Base-by-base conservation (phyloP, 2,329 filamentous ascomycete species). In the Cordyceps sp. region DNA sequence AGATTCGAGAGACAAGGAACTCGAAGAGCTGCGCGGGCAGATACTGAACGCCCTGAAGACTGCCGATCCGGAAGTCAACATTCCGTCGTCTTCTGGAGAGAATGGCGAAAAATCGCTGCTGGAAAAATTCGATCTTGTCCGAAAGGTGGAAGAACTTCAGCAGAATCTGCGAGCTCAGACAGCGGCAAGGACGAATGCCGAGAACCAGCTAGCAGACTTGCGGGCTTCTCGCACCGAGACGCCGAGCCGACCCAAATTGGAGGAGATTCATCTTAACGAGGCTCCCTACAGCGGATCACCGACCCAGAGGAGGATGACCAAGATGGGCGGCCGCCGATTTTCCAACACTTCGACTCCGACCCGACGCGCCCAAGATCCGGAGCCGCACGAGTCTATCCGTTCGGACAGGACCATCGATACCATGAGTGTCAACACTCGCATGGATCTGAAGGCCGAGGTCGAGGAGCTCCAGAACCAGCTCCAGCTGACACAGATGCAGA, bases 381-480 rank as follows among this genome's bases (percentile, higher is more conserved):
- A 65, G 17, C 45, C 64, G 22, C 68, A 77, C 39, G 82, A 92
- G 46, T 93, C 86, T 23, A 74, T 71, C 36, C 74, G 79, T 26
- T 93, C 86, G 3, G 88, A 96, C 49, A 71, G 75, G 35, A 93
- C 84, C 1, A 73, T 48, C 17, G 88, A 94, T 50, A 80, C 84
- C 13, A 62, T 85, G 26, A 78, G 76, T 42, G 83, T 83, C 56
- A 88, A 90, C 57, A 84, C 79, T 47, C 77, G 79, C 25, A 88
- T 92, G 76, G 88, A 96, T 49, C 62, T 93, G 37, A 90, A 86
- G 46, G 72, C 83, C 4, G 86, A 96, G 46, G 65, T 94, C 10
- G 88, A 96, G 50, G 77, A 93, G 53, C 66, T 93, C 18, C 88
- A 94, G 50, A 94, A 92, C 50, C 84, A 93, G 50, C 69, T 96